A percentile compares a stretch with the other conserved stretches of the same genome.
Conservation (phyloP, 2,329 filamentous ascomycete genomes). For the Trichophyton benhamiae region DNA sequence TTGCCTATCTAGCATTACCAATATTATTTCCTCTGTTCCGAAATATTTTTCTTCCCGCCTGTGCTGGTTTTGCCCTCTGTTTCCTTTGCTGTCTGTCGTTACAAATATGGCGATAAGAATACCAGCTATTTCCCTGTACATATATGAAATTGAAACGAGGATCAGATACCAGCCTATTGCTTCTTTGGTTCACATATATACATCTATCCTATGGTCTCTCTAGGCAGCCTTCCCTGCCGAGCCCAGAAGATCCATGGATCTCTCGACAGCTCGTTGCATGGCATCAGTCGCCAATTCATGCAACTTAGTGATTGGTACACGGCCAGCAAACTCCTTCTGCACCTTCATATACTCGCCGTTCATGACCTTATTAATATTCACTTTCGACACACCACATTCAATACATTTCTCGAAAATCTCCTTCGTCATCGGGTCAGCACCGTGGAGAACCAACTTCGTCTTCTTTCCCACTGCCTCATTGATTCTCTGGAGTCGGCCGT, state of each 20-base stretch:
- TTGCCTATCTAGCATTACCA: background rate
- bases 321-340: conserved; percentile 39
- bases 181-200: background rate
- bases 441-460: conserved; percentile 42
- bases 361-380: conserved; percentile 50
- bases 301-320: conserved; percentile 40
- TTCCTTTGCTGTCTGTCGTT: background rate
- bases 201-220: background rate
- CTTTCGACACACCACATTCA: conserved; percentile 42
- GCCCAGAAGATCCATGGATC: conserved; percentile 42
- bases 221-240: conserved; percentile 27
- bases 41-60: background rate
- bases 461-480: conserved; percentile 35
- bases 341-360: conserved; percentile 40
- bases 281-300: conserved; percentile 43
- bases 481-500: conserved; percentile 41
- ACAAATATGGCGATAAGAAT: too few relatives aligned
- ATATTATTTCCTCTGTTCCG: background rate
- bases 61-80: background rate
- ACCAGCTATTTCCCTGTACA: background rate
- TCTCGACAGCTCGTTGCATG: conserved; percentile 46
- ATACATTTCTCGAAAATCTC: conserved; percentile 46
- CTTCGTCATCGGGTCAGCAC: conserved; percentile 45
- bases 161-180: background rate
- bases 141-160: conserved; percentile 1